A percentile compares a stretch with the other conserved stretches of the same genome.
phyloP scores from a whole-genome alignment of 2,329 filamentous ascomycete species.

The Pyrenophora seminiperda region DNA sequence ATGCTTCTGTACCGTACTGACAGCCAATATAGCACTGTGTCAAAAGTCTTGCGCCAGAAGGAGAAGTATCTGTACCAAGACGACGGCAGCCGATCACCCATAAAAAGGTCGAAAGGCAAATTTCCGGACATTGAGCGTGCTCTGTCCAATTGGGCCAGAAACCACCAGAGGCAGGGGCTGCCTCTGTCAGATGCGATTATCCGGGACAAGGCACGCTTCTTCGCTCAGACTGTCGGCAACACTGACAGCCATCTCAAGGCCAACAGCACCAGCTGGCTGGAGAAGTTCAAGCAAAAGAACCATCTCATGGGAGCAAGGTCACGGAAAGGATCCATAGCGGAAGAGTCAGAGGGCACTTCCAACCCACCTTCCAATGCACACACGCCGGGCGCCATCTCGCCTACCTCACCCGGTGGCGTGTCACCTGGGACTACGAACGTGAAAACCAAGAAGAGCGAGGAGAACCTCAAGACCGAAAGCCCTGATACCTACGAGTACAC shows the following conservation, averaged over 20 bases:
- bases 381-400: conserved; percentile 71
- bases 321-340: conserved; percentile 62
- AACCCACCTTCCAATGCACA: conserved; percentile 63
- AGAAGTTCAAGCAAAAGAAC: conserved; percentile 95
- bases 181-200: conserved; percentile 80
- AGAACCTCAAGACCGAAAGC: conserved; percentile 65
- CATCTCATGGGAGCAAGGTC: conserved; percentile 61
- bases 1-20: conserved; percentile 23
- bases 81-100: conserved; percentile 77
- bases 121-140: conserved; percentile 91
- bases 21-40: conserved; percentile 77
- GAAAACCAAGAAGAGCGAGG: conserved; percentile 67
- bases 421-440: conserved; percentile 72
- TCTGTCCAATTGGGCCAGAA: conserved; percentile 83
- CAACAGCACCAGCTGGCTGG: conserved; percentile 79
- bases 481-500: conserved; percentile 65
- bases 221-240: conserved; percentile 73
- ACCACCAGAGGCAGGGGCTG: conserved; percentile 76
- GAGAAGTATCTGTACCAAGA: conserved; percentile 89
- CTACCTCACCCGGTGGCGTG: conserved; percentile 71
- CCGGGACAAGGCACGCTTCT: conserved; percentile 80
- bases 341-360: conserved; percentile 70
- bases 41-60: conserved; percentile 91
- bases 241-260: conserved; percentile 73
- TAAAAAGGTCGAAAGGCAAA: conserved; percentile 83